These are phyloP conservation scores for Solanum phureja DNA, from an alignment of 257 asterid genomes.

Conservation along the genomic window DNA sequence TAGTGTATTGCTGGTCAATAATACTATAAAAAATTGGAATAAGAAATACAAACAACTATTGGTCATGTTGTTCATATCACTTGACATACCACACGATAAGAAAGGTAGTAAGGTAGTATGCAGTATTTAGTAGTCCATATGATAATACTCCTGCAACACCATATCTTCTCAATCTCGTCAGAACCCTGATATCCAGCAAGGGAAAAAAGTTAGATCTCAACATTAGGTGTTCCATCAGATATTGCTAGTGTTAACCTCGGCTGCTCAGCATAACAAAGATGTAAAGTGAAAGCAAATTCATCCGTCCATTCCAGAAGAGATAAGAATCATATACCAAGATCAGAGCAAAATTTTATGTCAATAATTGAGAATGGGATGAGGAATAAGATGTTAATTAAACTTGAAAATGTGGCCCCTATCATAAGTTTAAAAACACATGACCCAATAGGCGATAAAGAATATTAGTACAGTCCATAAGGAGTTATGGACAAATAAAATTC, in stretches of 20 bases:
- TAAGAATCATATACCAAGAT: neutral
- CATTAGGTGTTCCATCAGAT: neutral
- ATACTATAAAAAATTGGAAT: neutral
- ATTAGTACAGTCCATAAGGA: neutral
- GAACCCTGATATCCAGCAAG: constrained; percentile 34
- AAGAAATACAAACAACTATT: neutral
- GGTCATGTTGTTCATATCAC: neutral
- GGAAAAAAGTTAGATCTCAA: constrained; percentile 16
- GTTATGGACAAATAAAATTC: neutral
- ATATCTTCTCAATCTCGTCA: constrained; percentile 63
- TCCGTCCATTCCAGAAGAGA: neutral
- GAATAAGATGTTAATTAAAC: neutral
- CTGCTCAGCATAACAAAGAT: neutral
- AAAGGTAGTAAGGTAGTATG: constrained; percentile 73
- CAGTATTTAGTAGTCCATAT: constrained; percentile 83
- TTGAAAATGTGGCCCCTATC: neutral
- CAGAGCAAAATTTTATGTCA: neutral
- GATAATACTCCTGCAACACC: constrained; percentile 79
- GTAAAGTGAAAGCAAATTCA: neutral
- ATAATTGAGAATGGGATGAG: neutral
- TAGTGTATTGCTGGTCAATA: neutral
- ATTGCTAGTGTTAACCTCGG: neutral
- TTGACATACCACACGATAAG: constrained; percentile 71
- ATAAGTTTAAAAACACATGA: neutral
- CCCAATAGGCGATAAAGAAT: neutral